Base-by-base conservation (phyloP, 176 grass and related monocot species). In the Avena eriantha region DNA sequence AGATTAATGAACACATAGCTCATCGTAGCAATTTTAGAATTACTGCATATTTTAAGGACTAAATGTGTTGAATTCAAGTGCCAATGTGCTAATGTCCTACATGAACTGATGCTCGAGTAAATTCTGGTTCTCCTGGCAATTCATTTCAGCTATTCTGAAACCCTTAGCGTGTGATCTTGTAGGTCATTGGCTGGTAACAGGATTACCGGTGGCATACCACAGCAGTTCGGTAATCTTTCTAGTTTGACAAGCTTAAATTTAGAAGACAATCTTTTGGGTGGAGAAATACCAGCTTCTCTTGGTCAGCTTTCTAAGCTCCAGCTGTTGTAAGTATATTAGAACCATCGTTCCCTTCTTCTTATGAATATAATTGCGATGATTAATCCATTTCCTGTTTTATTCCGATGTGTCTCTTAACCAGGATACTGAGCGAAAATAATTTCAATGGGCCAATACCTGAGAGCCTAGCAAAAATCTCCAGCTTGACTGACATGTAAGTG, bases 361-460 rank as follows among this genome's bases (percentile, higher is more conserved):
- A 66, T 17, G 12, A 66, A 34, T 11, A 66, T 0, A 66, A 66
- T 33, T 66, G 63, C 63, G 24, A 33, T 66, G 63, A 66, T 33
- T 66, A 31, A 66, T 75, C n/a, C 23, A 26, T 17, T 54, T 80
- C 83, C 14, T 2, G 16, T 76, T 76, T 81, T 31, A 49, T 76
- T 76, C 15, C 74, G 33, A 80, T 74, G 74, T 26, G 0, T 34
- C 26, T 66, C 63, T 48, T 89, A 83, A 82, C 39, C 86, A 98
- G 96, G 88, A 93, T 94, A 88, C 91, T 98, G 80, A 98, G 93
- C 78, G 86, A 92, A 83, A 98, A 98, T 84, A 87, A 84, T 87
- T 86, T 98, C 33, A 91, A 41, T 81, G 96, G 96, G 87, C 86
- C 81, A 76, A 86, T 98, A 80, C 91, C 96, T 78, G 80, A 87